Evolutionary conservation across 805 yeast genomes (phyloP).

Genomic region (Torulaspora franciscae): DNA sequence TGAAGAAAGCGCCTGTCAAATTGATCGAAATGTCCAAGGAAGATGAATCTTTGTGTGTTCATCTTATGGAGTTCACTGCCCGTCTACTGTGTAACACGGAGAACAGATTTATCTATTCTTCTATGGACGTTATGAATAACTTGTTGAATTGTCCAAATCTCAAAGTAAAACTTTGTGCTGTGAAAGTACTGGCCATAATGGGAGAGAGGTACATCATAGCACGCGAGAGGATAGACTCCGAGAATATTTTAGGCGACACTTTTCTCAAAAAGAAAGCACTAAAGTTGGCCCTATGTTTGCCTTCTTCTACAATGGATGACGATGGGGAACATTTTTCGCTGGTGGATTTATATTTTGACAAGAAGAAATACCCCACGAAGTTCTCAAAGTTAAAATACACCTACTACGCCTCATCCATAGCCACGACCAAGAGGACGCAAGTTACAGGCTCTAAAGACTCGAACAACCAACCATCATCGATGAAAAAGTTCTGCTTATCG

Average conservation of each 20-base stretch:
- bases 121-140: constrained; percentile 54
- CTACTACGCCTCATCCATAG: constrained; percentile 38
- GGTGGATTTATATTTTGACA: constrained; percentile 43
- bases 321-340: constrained; percentile 42
- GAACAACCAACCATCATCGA: constrained; percentile 18
- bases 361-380: constrained; percentile 45
- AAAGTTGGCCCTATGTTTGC: constrained; percentile 51
- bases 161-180: constrained; percentile 52
- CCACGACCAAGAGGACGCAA: constrained; percentile 1
- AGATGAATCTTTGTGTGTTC: constrained; percentile 46
- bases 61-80: constrained; percentile 58
- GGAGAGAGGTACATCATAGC: constrained; percentile 54
- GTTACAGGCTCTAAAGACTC: constrained; percentile 32
- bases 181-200: constrained; percentile 54
- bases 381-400: constrained; percentile 55
- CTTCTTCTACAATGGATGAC: constrained; percentile 42
- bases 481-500: constrained; percentile 47
- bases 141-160: constrained; percentile 58
- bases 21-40: constrained; percentile 41
- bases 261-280: constrained; percentile 44
- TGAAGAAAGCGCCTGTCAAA: constrained; percentile 44
- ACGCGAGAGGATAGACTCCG: constrained; percentile 29
- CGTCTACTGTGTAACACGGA: constrained; percentile 63
- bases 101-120: constrained; percentile 62
- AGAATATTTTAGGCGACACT: constrained; percentile 24